phyloP scores from a whole-genome alignment of 495 filamentous ascomycete species.

The Lasiosphaeris hirsuta region DNA sequence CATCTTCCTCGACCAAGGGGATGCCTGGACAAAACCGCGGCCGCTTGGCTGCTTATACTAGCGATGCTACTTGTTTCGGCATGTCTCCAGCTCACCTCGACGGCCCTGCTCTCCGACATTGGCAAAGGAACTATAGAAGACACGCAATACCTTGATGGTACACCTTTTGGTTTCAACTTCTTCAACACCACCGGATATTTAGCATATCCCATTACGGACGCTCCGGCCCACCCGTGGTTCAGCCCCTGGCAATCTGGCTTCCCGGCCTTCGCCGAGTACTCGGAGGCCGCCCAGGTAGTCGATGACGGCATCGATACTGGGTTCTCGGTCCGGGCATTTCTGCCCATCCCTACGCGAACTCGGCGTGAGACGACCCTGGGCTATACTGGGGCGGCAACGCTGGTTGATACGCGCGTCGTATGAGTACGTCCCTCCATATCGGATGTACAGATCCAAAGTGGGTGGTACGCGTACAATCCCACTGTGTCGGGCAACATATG shows the following conservation, averaged over 20 bases:
- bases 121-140: too few relatives aligned
- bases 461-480: too few relatives aligned
- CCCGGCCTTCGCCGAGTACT: neutral
- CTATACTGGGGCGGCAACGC: neutral
- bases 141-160: too few relatives aligned
- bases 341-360: neutral
- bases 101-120: too few relatives aligned
- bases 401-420: neutral
- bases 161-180: neutral
- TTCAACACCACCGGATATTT: too few relatives aligned
- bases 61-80: too few relatives aligned
- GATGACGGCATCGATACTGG: neutral
- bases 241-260: neutral
- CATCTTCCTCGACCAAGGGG: neutral
- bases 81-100: too few relatives aligned
- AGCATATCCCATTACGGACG: neutral
- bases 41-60: too few relatives aligned
- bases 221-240: neutral
- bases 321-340: neutral
- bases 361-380: neutral
- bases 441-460: too few relatives aligned
- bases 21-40: too few relatives aligned
- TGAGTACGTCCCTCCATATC: neutral
- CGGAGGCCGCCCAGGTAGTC: neutral
- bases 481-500: too few relatives aligned